Conservation (phyloP, 129 eudicot species). For the Arctium lappa region DNA sequence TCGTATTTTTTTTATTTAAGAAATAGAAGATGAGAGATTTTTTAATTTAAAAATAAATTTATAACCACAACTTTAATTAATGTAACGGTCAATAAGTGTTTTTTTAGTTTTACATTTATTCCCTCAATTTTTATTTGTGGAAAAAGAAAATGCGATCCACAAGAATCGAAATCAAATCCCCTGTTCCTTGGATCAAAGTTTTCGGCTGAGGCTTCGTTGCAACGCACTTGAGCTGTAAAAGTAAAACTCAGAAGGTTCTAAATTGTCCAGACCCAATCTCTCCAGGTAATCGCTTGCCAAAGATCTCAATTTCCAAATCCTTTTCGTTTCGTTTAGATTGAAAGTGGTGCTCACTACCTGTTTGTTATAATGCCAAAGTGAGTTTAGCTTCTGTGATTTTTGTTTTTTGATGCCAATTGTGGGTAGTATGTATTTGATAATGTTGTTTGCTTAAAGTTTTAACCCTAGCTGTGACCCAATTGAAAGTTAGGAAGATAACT, state of each 20-base stretch:
- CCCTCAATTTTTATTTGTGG: no score
- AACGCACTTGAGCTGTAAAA: background rate
- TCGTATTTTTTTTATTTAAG: no score
- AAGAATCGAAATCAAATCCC: background rate
- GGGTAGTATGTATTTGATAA: background rate
- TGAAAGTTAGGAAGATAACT: background rate
- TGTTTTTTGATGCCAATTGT: background rate
- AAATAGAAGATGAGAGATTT: no score
- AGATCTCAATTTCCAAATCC: background rate
- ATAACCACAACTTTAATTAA: no score
- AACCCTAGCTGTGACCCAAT: background rate
- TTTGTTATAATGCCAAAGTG: constrained; percentile 27
- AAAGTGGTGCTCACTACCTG: constrained; percentile 5
- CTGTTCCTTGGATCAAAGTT: constrained; percentile 6
- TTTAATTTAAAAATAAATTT: no score
- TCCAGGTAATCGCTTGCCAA: constrained; percentile 12
- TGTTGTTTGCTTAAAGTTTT: background rate
- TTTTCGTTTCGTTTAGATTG: background rate
- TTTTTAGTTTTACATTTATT: no score
- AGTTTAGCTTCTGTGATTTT: constrained; percentile 6
- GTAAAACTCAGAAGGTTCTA: background rate
- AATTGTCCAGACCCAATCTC: background rate
- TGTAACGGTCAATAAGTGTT: no score
- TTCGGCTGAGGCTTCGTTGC: background rate
- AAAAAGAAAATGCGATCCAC: background rate